These are phyloP conservation scores for Orbilia blumenaviensis DNA, from an alignment of 2,329 filamentous ascomycete genomes.

Conservation along the genomic window DNA sequence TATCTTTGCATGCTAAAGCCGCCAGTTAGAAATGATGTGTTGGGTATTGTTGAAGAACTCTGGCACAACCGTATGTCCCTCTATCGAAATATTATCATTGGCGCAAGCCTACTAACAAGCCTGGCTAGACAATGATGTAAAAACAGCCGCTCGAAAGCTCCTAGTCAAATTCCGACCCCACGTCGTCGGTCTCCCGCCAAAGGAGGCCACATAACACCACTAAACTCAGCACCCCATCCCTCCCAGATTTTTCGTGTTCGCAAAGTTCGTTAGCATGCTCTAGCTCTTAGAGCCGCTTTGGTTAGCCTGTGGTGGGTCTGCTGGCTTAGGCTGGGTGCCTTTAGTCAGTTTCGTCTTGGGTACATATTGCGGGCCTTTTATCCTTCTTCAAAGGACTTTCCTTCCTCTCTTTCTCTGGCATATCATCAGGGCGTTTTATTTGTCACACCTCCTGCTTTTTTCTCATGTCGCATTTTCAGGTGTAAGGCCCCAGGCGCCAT, in stretches of 20 bases:
- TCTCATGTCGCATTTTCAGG: constrained; percentile 25
- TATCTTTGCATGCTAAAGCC: constrained; percentile 73
- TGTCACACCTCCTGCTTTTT: constrained; percentile 1
- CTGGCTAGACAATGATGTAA: constrained; percentile 45
- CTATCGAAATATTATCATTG: not conserved
- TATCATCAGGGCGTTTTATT: constrained; percentile 62
- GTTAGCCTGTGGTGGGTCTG: not conserved
- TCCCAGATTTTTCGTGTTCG: not conserved
- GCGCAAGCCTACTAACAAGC: constrained; percentile 1
- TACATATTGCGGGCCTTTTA: too few relatives aligned
- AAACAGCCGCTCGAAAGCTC: constrained; percentile 43
- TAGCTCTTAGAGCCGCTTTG: not conserved
- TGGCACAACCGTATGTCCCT: constrained; percentile 71
- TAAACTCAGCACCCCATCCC: not conserved
- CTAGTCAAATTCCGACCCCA: constrained; percentile 50
- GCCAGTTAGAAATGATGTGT: constrained; percentile 70
- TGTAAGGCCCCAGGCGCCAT: constrained; percentile 11
- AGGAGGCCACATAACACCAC: constrained; percentile 24
- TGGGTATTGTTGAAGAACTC: constrained; percentile 73
- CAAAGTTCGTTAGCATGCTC: not conserved
- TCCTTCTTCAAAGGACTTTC: constrained; percentile 56
- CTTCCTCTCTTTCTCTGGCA: constrained; percentile 15
- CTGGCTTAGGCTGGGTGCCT: not conserved
- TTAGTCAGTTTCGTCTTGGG: not conserved
- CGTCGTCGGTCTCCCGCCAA: constrained; percentile 40